A percentile compares a stretch with the other conserved stretches of the same genome.
These are phyloP conservation scores for Licmophora abbreviata DNA, from an alignment of 108 stramenopile species.

Conservation along the genomic window DNA sequence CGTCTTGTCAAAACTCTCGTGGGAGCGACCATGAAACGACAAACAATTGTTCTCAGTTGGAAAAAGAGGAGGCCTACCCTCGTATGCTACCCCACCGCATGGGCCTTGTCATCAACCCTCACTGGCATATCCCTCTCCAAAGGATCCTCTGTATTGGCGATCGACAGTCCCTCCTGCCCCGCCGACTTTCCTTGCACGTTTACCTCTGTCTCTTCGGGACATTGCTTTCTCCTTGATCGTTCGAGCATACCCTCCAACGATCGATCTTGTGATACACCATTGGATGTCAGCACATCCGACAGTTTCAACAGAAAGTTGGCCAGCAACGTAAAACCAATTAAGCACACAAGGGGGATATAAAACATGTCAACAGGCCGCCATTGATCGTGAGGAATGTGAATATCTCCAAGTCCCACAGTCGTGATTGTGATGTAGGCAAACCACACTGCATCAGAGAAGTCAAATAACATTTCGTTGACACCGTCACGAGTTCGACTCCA, in stretches of 20 bases:
- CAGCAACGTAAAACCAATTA: slow-evolving; percentile 34
- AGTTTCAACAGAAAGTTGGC: slow-evolving; percentile 26
- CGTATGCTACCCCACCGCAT: no score
- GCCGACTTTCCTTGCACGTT: not conserved
- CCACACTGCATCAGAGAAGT: slow-evolving; percentile 18
- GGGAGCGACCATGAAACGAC: no score
- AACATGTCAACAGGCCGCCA: slow-evolving; percentile 11
- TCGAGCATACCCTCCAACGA: not conserved
- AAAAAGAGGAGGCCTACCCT: no score
- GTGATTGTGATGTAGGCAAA: slow-evolving; percentile 35
- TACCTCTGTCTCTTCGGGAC: not conserved
- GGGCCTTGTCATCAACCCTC: no score
- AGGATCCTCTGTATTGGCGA: not conserved
- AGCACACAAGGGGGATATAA: slow-evolving; percentile 12
- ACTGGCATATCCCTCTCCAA: not conserved
- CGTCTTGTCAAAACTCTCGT: no score
- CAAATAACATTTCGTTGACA: not conserved
- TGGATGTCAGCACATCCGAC: slow-evolving; percentile 1
- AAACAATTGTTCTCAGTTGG: no score
- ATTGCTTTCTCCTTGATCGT: not conserved
- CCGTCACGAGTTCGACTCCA: not conserved
- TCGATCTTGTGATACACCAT: not conserved
- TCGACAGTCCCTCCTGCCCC: not conserved
- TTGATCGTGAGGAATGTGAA: not conserved
- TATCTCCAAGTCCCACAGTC: slow-evolving; percentile 14